Evolutionary conservation across 108 stramenopile genomes (phyloP).

Genomic region (Nannochloropsis gaditana): DNA sequence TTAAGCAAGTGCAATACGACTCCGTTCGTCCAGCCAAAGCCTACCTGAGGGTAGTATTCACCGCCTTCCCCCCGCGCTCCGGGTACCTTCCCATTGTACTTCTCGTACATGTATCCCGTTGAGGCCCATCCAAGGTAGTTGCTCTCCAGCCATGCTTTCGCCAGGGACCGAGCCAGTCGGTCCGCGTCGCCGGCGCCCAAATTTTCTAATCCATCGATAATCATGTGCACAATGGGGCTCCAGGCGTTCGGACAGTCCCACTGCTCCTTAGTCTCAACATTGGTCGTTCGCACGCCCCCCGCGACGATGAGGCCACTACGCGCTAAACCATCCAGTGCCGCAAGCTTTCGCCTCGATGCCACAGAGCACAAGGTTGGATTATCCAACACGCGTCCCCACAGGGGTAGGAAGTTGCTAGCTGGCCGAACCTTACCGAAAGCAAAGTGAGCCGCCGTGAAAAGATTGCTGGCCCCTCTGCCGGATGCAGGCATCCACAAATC

Average conservation of each 20-base stretch:
- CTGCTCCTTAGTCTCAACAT: constrained; percentile 47
- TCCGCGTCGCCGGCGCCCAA: constrained; percentile 23
- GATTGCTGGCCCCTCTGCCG: not conserved
- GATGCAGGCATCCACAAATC: constrained; percentile 22
- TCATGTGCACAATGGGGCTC: constrained; percentile 52
- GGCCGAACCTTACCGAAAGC: constrained; percentile 7
- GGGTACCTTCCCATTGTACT: constrained; percentile 42
- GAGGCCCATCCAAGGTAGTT: constrained; percentile 30
- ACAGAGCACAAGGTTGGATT: not conserved
- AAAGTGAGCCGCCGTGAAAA: not conserved
- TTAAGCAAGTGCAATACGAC: constrained; percentile 49
- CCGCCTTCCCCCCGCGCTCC: constrained; percentile 49
- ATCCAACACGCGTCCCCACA: not conserved
- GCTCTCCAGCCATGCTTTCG: constrained; percentile 36
- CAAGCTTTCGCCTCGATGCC: not conserved
- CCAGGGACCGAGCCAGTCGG: constrained; percentile 29
- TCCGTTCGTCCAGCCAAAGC: constrained; percentile 58
- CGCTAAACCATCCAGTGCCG: not conserved
- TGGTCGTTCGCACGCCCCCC: constrained; percentile 27
- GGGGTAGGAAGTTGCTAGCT: not conserved
- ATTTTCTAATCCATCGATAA: constrained; percentile 42
- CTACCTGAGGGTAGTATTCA: constrained; percentile 54
- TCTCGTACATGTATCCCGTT: constrained; percentile 53
- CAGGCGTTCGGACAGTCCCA: constrained; percentile 57
- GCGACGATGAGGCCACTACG: constrained; percentile 1